Percentiles rank a stretch among this genome's conserved stretches.
These are phyloP conservation scores for Aschersonia sp. DNA, from an alignment of 2,329 filamentous ascomycete species.

Conservation along the genomic window DNA sequence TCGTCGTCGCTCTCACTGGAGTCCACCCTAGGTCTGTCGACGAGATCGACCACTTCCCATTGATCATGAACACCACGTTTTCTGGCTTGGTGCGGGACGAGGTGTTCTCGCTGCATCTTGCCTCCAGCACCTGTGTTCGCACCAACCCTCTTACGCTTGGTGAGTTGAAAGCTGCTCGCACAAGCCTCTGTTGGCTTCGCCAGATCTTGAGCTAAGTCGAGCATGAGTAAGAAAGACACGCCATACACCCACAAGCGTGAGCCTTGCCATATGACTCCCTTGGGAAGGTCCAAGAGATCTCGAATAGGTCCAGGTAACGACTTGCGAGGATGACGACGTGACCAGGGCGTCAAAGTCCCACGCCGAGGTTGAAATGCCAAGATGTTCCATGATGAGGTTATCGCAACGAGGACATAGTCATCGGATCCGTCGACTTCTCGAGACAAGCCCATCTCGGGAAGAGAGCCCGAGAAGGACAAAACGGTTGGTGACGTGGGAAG, in stretches of 20 bases:
- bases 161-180: constrained; percentile 20
- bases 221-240: constrained; percentile 77
- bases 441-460: constrained; percentile 16
- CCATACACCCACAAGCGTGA: constrained; percentile 78
- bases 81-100: constrained; percentile 28
- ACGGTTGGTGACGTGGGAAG: constrained; percentile 50
- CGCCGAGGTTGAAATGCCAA: constrained; percentile 66
- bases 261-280: constrained; percentile 74
- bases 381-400: constrained; percentile 47
- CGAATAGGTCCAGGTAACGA: constrained; percentile 61
- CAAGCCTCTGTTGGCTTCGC: constrained; percentile 13
- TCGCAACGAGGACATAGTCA: constrained; percentile 37
- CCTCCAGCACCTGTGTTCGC: constrained; percentile 36
- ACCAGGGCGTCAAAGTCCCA: constrained; percentile 73
- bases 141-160: constrained; percentile 39
- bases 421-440: constrained; percentile 14
- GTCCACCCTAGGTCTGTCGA: constrained; percentile 20
- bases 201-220: constrained; percentile 66
- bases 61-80: constrained; percentile 25
- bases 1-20: constrained; percentile 22
- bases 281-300: constrained; percentile 62
- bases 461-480: constrained; percentile 49
- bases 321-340: constrained; percentile 63
- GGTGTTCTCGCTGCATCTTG: constrained; percentile 30
- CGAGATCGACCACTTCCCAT: constrained; percentile 22